A percentile compares a stretch with the other conserved stretches of the same genome.
Conservation (phyloP, 2,329 filamentous ascomycete genomes). For the Talaromyces sp. region DNA sequence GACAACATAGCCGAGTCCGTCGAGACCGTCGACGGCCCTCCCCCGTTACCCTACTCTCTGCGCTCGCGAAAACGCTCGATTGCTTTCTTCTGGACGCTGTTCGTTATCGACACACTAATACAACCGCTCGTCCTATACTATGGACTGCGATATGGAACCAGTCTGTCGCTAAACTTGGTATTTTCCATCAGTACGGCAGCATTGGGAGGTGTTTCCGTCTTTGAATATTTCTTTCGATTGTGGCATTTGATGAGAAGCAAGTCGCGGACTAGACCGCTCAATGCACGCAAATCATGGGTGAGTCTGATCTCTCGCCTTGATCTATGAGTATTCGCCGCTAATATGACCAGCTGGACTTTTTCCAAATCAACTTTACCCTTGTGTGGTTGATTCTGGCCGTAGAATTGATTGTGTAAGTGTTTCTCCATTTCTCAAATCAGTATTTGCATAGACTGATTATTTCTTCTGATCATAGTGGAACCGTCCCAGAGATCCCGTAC, state of each 20-base stretch:
- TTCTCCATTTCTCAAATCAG: not conserved
- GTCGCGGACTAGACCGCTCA: slow-evolving; percentile 36
- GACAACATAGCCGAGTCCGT: slow-evolving; percentile 28
- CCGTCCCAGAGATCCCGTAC: slow-evolving; percentile 36
- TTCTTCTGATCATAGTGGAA: slow-evolving; percentile 28
- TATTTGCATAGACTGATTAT: not conserved
- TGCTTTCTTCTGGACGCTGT: slow-evolving; percentile 55
- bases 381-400: slow-evolving; percentile 42
- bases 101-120: slow-evolving; percentile 54
- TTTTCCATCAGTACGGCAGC: slow-evolving; percentile 40
- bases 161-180: slow-evolving; percentile 42
- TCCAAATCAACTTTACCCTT: slow-evolving; percentile 44
- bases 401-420: slow-evolving; percentile 39
- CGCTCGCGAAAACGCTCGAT: slow-evolving; percentile 52
- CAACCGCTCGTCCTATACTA: slow-evolving; percentile 59
- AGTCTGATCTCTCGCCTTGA: not conserved
- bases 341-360: slow-evolving; percentile 38
- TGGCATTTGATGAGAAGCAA: slow-evolving; percentile 35
- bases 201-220: slow-evolving; percentile 39
- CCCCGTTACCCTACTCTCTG: slow-evolving; percentile 53
- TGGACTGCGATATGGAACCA: slow-evolving; percentile 54
- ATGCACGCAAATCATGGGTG: slow-evolving; percentile 42
- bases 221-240: slow-evolving; percentile 41
- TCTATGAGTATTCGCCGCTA: not conserved
- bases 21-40: slow-evolving; percentile 31